Evolutionary conservation across 2,329 filamentous ascomycete species (phyloP), one percentile per base, ranked within the genome.

Genomic region (Scedosporium aurantiacum): DNA sequence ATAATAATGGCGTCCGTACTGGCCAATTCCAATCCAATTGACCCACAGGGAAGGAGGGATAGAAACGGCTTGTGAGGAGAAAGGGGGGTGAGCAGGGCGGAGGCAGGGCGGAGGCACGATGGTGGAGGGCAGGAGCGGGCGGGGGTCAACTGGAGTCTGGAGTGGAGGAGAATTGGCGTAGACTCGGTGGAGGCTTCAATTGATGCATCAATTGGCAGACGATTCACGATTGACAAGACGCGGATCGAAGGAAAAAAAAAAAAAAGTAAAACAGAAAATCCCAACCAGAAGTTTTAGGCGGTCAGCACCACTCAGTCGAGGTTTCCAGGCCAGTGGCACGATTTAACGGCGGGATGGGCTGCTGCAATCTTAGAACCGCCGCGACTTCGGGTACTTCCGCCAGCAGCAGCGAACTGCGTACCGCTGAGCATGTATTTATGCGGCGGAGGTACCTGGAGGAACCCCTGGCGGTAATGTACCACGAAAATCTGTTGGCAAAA

Each of bases 271-370:
- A 50, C 1, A 50, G n/a, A 50, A 23, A 23, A 55, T 28, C 18
- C 14, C 18, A 23, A 40, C 16, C 25, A 23, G 6, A 27, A 25
- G n/a, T 37, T n/a, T 16, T 23, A 55, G 54, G 54, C 54, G 54
- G 54, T 57, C 54, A 57, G 27, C 23, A 27, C 27, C 54, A 10
- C 54, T 57, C 54, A 57, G 54, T 57, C 54, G 54, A 57, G 54
- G 25, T n/a, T 57, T 32, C 54, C 28, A 37, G 25, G 16, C 14
- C 18, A 45, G 60, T 61, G 60, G 60, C 52, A 61, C 60, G 60
- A 61, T 61, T 61, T 40, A 16, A 18, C 8, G 37, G 37, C 52
- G 23, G 23, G 54, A 50, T 61, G 60, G 60, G 28, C 60, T 61
- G 60, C 23, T 61, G 18, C 28, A 57, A 61, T 61, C 41, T 61